Evolutionary conservation across 2,329 filamentous ascomycete genomes (phyloP).

Genomic region (Uncinocarpus reesii): DNA sequence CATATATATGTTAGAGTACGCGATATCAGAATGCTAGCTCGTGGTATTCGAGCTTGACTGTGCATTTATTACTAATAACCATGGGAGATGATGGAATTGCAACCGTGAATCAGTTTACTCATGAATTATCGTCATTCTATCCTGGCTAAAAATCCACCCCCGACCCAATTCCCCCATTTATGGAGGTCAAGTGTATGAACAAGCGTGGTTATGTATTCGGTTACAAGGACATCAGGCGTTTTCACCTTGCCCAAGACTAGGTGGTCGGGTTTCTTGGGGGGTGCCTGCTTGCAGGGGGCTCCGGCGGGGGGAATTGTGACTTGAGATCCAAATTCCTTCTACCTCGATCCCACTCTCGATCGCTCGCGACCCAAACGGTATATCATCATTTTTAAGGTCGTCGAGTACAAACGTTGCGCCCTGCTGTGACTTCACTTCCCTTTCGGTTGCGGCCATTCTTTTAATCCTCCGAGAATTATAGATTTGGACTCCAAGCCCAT

Average conservation of each 20-base stretch:
- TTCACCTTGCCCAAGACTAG: conserved; percentile 6
- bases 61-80: too few species aligned
- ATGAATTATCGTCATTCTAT: too few species aligned
- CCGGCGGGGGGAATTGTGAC: conserved; percentile 31
- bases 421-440: conserved; percentile 49
- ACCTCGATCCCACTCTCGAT: conserved; percentile 74
- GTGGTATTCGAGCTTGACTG: too few species aligned
- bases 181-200: too few species aligned
- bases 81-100: too few species aligned
- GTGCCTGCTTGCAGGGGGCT: conserved; percentile 21
- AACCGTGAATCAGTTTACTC: too few species aligned
- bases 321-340: conserved; percentile 71
- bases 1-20: too few species aligned
- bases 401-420: conserved; percentile 43
- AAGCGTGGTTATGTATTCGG: too few species aligned
- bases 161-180: too few species aligned
- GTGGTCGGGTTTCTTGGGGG: conserved; percentile 19
- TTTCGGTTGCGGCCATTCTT: conserved; percentile 55
- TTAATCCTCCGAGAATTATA: conserved; percentile 48
- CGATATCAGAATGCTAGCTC: too few species aligned
- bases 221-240: too few species aligned
- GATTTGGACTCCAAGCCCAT: conserved; percentile 56
- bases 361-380: conserved; percentile 79
- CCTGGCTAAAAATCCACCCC: too few species aligned
- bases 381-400: conserved; percentile 50